phyloP scores from a whole-genome alignment of 495 filamentous ascomycete genomes.

The Talaromyces ruber region DNA sequence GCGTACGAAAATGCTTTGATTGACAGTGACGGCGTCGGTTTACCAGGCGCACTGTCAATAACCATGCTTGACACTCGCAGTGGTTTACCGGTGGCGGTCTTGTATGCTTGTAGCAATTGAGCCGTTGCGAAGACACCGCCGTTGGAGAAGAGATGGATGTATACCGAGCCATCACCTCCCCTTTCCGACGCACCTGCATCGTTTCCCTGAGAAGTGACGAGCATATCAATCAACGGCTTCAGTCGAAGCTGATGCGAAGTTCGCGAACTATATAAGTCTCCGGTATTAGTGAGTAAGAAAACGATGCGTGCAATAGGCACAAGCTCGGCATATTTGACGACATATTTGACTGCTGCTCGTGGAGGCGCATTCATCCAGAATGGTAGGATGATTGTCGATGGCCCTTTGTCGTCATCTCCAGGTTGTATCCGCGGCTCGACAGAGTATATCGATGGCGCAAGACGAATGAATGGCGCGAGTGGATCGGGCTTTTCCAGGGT shows the following conservation, averaged over 20 bases:
- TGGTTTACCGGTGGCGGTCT: slow-evolving; percentile 18
- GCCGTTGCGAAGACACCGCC: slow-evolving; percentile 25
- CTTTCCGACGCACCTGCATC: slow-evolving; percentile 5
- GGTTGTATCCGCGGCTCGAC: slow-evolving; percentile 14
- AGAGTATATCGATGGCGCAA: slow-evolving; percentile 28
- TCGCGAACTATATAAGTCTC: slow-evolving; percentile 26
- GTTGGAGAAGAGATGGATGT: slow-evolving; percentile 38
- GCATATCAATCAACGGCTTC: slow-evolving; percentile 26
- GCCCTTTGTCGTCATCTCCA: not conserved
- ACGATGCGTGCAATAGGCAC: slow-evolving; percentile 31
- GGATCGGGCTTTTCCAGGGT: slow-evolving; percentile 4
- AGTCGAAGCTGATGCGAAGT: slow-evolving; percentile 22
- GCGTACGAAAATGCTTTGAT: slow-evolving; percentile 28
- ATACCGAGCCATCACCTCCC: slow-evolving; percentile 15
- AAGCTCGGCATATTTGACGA: slow-evolving; percentile 25
- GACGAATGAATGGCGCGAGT: slow-evolving; percentile 16
- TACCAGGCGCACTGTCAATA: slow-evolving; percentile 35
- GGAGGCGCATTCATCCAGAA: slow-evolving; percentile 39
- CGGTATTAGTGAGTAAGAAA: slow-evolving; percentile 26
- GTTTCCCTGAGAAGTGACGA: slow-evolving; percentile 10
- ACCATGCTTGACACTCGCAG: slow-evolving; percentile 27
- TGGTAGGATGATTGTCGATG: slow-evolving; percentile 23
- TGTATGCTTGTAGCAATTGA: slow-evolving; percentile 26
- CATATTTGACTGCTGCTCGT: slow-evolving; percentile 29
- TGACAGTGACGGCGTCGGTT: slow-evolving; percentile 15